These are phyloP conservation scores for Coffea canephora DNA, from an alignment of 257 asterid species.

Conservation along the genomic window DNA sequence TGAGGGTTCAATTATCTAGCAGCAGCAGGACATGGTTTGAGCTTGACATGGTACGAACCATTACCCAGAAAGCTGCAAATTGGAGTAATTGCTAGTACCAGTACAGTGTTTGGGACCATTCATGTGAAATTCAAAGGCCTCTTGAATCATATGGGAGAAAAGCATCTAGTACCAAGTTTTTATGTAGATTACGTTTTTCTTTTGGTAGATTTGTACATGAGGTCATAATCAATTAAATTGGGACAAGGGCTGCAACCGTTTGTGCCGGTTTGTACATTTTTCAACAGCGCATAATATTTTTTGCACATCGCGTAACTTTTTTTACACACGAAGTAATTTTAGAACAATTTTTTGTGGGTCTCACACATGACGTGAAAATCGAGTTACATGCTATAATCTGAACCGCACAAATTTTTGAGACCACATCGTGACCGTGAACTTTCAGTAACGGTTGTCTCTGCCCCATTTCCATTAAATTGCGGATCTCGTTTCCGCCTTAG, in stretches of 20 bases:
- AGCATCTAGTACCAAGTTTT: neutral
- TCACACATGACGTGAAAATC: no score
- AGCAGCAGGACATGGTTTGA: neutral
- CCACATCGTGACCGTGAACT: no score
- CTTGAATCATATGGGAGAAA: neutral
- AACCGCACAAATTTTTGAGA: no score
- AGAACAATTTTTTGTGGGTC: no score
- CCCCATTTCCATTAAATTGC: no score
- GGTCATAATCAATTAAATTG: neutral
- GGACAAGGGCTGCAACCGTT: no score
- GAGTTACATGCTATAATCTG: no score
- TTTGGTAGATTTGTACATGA: neutral
- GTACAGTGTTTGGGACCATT: slow-evolving; percentile 9
- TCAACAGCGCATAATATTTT: no score
- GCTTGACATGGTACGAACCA: neutral
- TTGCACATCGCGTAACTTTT: no score
- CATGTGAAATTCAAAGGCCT: neutral
- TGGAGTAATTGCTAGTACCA: neutral
- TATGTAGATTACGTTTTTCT: neutral
- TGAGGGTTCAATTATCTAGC: neutral
- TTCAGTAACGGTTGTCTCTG: no score
- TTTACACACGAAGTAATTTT: no score
- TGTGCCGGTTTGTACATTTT: no score
- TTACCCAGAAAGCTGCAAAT: neutral
- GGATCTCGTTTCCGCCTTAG: neutral